Evolutionary conservation across 1,284 basidiomycete genomes (phyloP).

Genomic region (Leccinum laetum): DNA sequence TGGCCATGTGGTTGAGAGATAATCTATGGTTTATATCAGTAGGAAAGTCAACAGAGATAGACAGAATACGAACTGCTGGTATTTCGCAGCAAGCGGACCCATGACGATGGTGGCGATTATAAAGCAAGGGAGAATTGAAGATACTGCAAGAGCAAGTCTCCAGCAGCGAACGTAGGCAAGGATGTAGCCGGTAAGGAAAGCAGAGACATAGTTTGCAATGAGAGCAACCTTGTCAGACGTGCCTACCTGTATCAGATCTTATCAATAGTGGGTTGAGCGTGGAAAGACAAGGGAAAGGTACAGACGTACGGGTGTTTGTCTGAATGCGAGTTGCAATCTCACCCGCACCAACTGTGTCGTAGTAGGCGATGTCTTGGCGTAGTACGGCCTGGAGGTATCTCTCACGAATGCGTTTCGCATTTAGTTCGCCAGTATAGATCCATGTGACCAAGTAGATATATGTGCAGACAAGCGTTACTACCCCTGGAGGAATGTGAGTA

Average conservation of each 20-base stretch:
- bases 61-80: slow-evolving; percentile 59
- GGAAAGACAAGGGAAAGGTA: background rate
- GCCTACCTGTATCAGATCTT: slow-evolving; percentile 85
- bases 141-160: slow-evolving; percentile 88
- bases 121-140: slow-evolving; percentile 89
- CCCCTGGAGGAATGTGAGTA: slow-evolving; percentile 38
- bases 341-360: slow-evolving; percentile 92
- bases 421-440: slow-evolving; percentile 90
- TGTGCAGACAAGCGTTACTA: slow-evolving; percentile 67
- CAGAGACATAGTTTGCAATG: slow-evolving; percentile 57
- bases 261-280: background rate
- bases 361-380: slow-evolving; percentile 89
- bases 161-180: slow-evolving; percentile 74
- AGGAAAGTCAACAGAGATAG: background rate
- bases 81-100: slow-evolving; percentile 73
- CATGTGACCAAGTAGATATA: slow-evolving; percentile 84
- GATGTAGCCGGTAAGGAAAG: slow-evolving; percentile 80
- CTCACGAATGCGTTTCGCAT: slow-evolving; percentile 84
- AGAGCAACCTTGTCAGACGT: slow-evolving; percentile 86
- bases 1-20: slow-evolving; percentile 77
- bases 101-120: slow-evolving; percentile 74
- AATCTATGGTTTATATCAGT: slow-evolving; percentile 33
- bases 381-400: slow-evolving; percentile 73
- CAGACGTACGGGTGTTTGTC: slow-evolving; percentile 77
- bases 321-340: slow-evolving; percentile 97